A percentile compares a stretch with the other conserved stretches of the same genome.
These are phyloP conservation scores for Pleurotus citrinopileatus DNA, from an alignment of 768 basidiomycete genomes.

Conservation along the genomic window DNA sequence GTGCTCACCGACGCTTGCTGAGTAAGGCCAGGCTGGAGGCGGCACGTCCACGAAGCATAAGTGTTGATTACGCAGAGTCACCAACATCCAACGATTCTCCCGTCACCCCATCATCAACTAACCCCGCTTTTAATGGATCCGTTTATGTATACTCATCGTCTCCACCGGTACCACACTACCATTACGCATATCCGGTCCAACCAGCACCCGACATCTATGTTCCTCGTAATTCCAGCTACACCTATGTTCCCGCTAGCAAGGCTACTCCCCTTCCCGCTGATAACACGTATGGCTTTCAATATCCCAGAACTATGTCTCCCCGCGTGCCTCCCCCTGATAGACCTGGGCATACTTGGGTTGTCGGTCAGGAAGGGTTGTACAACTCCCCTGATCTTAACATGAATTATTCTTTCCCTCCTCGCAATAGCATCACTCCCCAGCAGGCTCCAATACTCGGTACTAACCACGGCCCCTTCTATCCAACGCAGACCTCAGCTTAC, in stretches of 20 bases:
- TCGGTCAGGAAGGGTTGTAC: background rate
- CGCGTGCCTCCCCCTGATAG: background rate
- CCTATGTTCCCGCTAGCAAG: no score
- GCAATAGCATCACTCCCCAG: background rate
- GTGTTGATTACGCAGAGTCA: slow-evolving; percentile 6
- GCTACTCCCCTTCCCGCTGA: no score
- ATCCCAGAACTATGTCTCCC: background rate
- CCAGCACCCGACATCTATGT: slow-evolving; percentile 23
- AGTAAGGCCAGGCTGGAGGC: background rate
- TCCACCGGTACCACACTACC: background rate
- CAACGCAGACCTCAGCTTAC: no score
- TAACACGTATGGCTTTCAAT: background rate
- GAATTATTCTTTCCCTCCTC: background rate
- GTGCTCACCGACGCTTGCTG: background rate
- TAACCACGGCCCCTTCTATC: background rate
- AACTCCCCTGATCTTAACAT: background rate
- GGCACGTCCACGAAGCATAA: slow-evolving; percentile 11
- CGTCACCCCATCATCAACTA: background rate
- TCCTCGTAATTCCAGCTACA: slow-evolving; percentile 32
- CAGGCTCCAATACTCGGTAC: background rate
- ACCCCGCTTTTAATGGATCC: background rate
- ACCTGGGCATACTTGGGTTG: background rate
- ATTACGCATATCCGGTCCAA: slow-evolving; percentile 3
- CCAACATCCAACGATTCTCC: background rate
- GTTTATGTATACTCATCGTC: background rate